These are phyloP conservation scores for Colletotrichum endophyticum DNA, from an alignment of 2,329 filamentous ascomycete species.

Conservation along the genomic window DNA sequence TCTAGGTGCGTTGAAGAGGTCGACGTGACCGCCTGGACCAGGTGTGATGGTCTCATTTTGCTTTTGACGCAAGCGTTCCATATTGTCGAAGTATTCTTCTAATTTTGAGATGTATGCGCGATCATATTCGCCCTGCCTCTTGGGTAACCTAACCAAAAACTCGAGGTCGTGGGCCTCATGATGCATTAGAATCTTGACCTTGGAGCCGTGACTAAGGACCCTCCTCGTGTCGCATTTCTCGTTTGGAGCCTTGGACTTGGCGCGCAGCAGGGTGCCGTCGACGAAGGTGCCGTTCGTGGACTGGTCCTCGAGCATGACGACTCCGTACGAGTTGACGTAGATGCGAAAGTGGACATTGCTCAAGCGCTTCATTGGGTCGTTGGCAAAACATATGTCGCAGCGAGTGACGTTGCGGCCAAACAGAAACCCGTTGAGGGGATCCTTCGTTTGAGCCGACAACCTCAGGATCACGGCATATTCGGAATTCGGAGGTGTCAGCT, in stretches of 20 bases:
- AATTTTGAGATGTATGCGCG: conserved; percentile 73
- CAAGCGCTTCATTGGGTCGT: conserved; percentile 73
- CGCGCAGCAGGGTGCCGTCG: conserved; percentile 70
- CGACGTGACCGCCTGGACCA: conserved; percentile 51
- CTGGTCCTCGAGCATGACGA: conserved; percentile 89
- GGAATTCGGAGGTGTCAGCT: conserved; percentile 55
- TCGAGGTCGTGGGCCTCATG: conserved; percentile 64
- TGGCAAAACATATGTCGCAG: conserved; percentile 74
- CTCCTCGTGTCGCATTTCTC: conserved; percentile 48
- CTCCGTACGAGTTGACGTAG: conserved; percentile 83
- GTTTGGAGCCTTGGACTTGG: conserved; percentile 38
- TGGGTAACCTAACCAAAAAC: conserved; percentile 87
- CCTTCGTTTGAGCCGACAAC: conserved; percentile 75
- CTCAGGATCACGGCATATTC: conserved; percentile 78
- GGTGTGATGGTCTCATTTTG: conserved; percentile 51
- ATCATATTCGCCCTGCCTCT: conserved; percentile 69
- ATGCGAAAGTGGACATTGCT: conserved; percentile 98
- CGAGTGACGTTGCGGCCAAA: conserved; percentile 79
- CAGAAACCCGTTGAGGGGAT: conserved; percentile 74
- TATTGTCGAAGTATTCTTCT: conserved; percentile 62
- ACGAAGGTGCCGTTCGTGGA: conserved; percentile 97
- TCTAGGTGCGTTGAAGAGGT: conserved; percentile 30
- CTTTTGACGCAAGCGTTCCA: conserved; percentile 33
- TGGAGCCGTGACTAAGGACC: conserved; percentile 74
- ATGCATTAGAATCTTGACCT: conserved; percentile 71